Base-by-base conservation (phyloP, 225 moss, liverwort and hornwort genomes). In the Polytrichum commune region DNA sequence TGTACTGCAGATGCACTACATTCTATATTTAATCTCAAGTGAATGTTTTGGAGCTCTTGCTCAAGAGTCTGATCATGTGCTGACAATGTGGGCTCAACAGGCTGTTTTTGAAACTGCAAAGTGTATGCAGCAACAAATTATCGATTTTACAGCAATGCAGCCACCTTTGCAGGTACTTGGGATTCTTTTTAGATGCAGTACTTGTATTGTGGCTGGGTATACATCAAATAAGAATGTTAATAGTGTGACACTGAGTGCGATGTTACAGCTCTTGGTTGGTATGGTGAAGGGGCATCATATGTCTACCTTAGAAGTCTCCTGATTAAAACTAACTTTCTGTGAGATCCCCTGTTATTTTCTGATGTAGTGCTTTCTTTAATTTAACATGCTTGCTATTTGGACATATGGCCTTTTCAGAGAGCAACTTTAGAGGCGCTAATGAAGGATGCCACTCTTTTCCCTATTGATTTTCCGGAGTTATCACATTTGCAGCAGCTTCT, bases 381-480 rank as follows among this genome's bases (percentile, higher is more conserved):
- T 27, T 8, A 23, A 27, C 46, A 13, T 46, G 13, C 46, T 16
- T 46, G 13, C 46, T 29, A 32, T 73, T 38, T n/a, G 46, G 19
- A 27, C 0, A 46, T 46, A 16, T 46, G 46, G 57, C 60, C 22
- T 20, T 58, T 73, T 64, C 79, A 96, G 96, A 89, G 90, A 54
- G 77, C 79, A 66, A 79, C 67, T 68, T 77, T 96, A 69, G 89
- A 93, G 80, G 80, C 82, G 33, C 74, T 96, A 32, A 84, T 89
- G n/a, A 77, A 83, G 69, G 96, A 93, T 76, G 93, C 87, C 30
- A 76, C 63, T 64, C 87, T 68, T 72, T 89, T 76, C 67, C 82
- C 89, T 32, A 66, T 92, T 80, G 93, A 82, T n/a, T 84, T 90
- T 7, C 82, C 82, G 79, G 96, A 93, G 76, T 64, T 96, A 67